Conservation (phyloP, 2,329 filamentous ascomycete genomes). For the Phialocephala subalpina region DNA sequence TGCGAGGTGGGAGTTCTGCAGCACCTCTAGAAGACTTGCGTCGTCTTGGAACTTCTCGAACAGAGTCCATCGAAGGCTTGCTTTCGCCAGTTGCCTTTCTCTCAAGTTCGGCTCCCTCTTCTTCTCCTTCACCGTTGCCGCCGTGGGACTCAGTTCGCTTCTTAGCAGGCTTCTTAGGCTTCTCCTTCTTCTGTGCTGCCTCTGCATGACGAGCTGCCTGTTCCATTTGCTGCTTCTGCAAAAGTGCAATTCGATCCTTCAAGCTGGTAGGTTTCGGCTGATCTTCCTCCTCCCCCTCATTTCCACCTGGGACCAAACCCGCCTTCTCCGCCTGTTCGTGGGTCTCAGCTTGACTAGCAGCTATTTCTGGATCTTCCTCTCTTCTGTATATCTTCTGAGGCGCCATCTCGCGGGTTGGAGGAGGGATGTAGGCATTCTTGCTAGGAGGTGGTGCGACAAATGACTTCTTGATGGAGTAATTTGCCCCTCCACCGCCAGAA, state of each 20-base stretch:
- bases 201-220: slow-evolving; percentile 85
- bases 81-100: slow-evolving; percentile 57
- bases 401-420: slow-evolving; percentile 69
- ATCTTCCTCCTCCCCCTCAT: slow-evolving; percentile 71
- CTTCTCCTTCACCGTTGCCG: slow-evolving; percentile 46
- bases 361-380: slow-evolving; percentile 83
- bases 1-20: slow-evolving; percentile 41
- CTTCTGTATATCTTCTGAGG: slow-evolving; percentile 81
- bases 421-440: slow-evolving; percentile 87
- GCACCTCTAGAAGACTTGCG: slow-evolving; percentile 61
- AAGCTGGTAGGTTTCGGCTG: slow-evolving; percentile 91
- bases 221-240: slow-evolving; percentile 94
- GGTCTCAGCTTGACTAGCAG: slow-evolving; percentile 70
- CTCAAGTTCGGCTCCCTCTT: slow-evolving; percentile 50
- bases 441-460: slow-evolving; percentile 96
- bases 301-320: slow-evolving; percentile 59
- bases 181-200: slow-evolving; percentile 82
- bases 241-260: slow-evolving; percentile 92
- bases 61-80: slow-evolving; percentile 59
- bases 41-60: slow-evolving; percentile 53
- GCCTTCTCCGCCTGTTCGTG: slow-evolving; percentile 73
- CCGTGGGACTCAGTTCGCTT: slow-evolving; percentile 63
- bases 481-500: slow-evolving; percentile 61
- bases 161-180: slow-evolving; percentile 81
- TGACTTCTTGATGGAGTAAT: slow-evolving; percentile 90